A percentile compares a stretch with the other conserved stretches of the same genome.
Conservation (phyloP, 257 asterid species). For the Knoxia roxburghii region DNA sequence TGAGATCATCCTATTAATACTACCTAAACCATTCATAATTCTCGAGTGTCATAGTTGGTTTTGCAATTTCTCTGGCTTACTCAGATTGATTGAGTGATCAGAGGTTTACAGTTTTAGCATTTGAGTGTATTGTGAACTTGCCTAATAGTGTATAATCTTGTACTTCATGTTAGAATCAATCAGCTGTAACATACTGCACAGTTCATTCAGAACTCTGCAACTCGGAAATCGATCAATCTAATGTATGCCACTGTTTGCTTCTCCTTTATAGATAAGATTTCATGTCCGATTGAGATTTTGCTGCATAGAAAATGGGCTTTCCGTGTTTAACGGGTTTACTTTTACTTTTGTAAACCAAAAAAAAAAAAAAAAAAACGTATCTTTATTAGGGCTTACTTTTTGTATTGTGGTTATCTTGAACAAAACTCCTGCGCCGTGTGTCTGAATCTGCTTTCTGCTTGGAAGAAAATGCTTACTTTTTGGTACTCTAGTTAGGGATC, state of each 20-base stretch:
- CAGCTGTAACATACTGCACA: neutral
- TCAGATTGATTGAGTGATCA: neutral
- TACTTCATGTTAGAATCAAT: neutral
- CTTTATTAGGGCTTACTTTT: neutral
- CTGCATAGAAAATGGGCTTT: no score
- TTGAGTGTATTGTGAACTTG: neutral
- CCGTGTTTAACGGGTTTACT: neutral
- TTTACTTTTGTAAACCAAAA: neutral
- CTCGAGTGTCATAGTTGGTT: neutral
- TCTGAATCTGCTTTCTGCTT: neutral
- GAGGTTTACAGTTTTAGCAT: neutral
- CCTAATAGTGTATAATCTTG: neutral
- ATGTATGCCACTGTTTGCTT: no score
- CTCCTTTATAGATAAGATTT: no score
- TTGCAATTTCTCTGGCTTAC: slow-evolving; percentile 4
- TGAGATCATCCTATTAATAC: slow-evolving; percentile 6
- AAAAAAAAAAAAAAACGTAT: no score
- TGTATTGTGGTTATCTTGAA: neutral
- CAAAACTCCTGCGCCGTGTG: neutral
- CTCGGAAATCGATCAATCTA: no score
- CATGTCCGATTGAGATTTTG: no score
- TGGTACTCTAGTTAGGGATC: neutral
- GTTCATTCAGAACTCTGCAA: no score
- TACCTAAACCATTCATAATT: neutral
- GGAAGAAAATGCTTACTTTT: neutral